These are phyloP conservation scores for Chrysoporthe cubensis DNA, from an alignment of 2,329 filamentous ascomycete genomes.

Conservation along the genomic window DNA sequence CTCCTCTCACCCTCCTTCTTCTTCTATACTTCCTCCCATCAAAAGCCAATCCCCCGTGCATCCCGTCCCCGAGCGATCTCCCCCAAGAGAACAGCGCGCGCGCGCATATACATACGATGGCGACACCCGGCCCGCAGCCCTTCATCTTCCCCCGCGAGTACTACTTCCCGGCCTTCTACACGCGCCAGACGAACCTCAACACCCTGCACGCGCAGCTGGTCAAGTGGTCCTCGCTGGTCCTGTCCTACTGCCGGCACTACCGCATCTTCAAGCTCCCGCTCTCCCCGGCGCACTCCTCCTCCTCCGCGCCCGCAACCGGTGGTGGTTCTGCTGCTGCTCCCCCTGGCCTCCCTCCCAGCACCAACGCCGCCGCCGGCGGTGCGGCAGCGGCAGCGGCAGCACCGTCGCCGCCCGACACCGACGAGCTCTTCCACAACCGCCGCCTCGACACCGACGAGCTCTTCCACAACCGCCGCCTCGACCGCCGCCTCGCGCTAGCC, in stretches of 20 bases:
- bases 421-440: conserved; percentile 62
- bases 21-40: not conserved
- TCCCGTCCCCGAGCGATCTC: not conserved
- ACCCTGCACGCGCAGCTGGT: conserved; percentile 76
- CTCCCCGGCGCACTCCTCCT: conserved; percentile 47
- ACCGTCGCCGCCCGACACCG: conserved; percentile 37
- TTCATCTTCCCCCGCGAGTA: conserved; percentile 68
- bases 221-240: conserved; percentile 87
- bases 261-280: conserved; percentile 77
- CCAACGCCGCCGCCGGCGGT: not conserved
- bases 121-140: conserved; percentile 27
- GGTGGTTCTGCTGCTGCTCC: conserved; percentile 44
- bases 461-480: conserved; percentile 61
- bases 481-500: conserved; percentile 52
- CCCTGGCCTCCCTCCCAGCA: conserved; percentile 7
- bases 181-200: conserved; percentile 73
- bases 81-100: not conserved
- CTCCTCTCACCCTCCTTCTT: not conserved
- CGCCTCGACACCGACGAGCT: conserved; percentile 52
- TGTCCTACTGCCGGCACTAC: conserved; percentile 79
- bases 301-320: conserved; percentile 54
- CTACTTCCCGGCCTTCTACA: conserved; percentile 85
- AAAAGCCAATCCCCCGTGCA: not conserved
- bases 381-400: not conserved
- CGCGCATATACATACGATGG: not conserved